phyloP scores from a whole-genome alignment of 2,329 filamentous ascomycete genomes.

The Microdochium nivale region DNA sequence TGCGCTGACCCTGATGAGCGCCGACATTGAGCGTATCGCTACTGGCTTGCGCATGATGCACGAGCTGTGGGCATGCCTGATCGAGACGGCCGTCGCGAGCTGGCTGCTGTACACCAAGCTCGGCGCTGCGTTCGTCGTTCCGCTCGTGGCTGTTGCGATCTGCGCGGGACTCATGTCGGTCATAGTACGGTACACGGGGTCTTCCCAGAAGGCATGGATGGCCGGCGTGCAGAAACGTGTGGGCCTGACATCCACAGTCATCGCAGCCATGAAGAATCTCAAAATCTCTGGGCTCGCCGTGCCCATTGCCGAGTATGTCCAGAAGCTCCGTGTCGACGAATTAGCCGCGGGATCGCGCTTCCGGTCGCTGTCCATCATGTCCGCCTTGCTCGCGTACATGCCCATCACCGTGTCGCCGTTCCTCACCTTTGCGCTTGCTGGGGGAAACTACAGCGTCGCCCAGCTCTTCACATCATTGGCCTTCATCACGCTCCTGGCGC shows the following conservation, averaged over 20 bases:
- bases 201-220: slow-evolving; percentile 26
- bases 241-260: slow-evolving; percentile 19
- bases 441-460: slow-evolving; percentile 19
- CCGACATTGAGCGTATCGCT: slow-evolving; percentile 34
- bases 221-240: slow-evolving; percentile 20
- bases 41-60: slow-evolving; percentile 25
- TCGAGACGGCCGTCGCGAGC: slow-evolving; percentile 34
- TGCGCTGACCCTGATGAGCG: slow-evolving; percentile 37
- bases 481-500: slow-evolving; percentile 26
- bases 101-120: slow-evolving; percentile 38
- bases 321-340: slow-evolving; percentile 25
- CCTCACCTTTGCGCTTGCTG: slow-evolving; percentile 26
- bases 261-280: slow-evolving; percentile 31
- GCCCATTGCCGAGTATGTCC: slow-evolving; percentile 18
- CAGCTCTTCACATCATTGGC: slow-evolving; percentile 33
- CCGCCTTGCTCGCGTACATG: slow-evolving; percentile 18
- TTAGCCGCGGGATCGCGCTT: slow-evolving; percentile 25
- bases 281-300: slow-evolving; percentile 28
- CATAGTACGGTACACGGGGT: slow-evolving; percentile 14
- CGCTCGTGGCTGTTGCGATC: slow-evolving; percentile 31
- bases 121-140: slow-evolving; percentile 36
- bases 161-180: slow-evolving; percentile 9
- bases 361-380: slow-evolving; percentile 22
- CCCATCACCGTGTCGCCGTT: slow-evolving; percentile 13
- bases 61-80: slow-evolving; percentile 28